Evolutionary conservation across 2,329 filamentous ascomycete species (phyloP).

Genomic region (Parascedosporium putredinis): DNA sequence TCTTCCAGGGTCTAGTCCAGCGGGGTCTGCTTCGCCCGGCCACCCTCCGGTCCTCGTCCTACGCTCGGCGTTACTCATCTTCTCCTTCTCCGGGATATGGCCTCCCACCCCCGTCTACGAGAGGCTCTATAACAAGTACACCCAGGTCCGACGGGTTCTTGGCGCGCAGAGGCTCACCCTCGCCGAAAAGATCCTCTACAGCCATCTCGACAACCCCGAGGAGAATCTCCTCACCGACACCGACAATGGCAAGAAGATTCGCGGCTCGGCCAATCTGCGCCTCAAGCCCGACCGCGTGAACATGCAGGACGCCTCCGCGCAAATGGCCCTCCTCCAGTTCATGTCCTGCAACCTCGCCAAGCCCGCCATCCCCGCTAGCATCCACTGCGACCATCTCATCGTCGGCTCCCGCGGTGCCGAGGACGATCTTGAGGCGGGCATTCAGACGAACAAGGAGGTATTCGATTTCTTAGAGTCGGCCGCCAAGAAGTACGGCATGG

Average conservation of each 20-base stretch:
- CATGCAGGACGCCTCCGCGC: constrained; percentile 97
- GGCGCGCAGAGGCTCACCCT: constrained; percentile 63
- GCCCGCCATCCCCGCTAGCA: constrained; percentile 90
- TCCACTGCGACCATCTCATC: constrained; percentile 99
- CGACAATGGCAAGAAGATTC: constrained; percentile 71
- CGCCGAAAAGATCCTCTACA: constrained; percentile 97
- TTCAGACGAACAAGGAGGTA: constrained; percentile 88
- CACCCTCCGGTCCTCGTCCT: constrained; percentile 20
- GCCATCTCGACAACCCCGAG: constrained; percentile 81
- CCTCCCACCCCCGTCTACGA: constrained; percentile 60
- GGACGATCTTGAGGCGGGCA: constrained; percentile 72
- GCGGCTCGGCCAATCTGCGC: constrained; percentile 85
- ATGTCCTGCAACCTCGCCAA: constrained; percentile 88
- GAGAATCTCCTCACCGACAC: constrained; percentile 78
- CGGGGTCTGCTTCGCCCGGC: constrained; percentile 17
- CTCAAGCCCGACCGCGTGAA: constrained; percentile 95
- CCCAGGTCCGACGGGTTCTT: constrained; percentile 64
- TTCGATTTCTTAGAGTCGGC: constrained; percentile 96
- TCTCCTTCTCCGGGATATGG: constrained; percentile 26
- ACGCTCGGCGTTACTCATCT: constrained; percentile 23
- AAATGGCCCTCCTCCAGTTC: constrained; percentile 97
- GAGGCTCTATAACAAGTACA: constrained; percentile 67
- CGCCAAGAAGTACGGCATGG: constrained; percentile 81
- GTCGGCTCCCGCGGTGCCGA: constrained; percentile 87
- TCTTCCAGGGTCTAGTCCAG: constrained; percentile 28